Evolutionary conservation across 2,329 filamentous ascomycete species (phyloP).

Genomic region (Cercospora beticola): DNA sequence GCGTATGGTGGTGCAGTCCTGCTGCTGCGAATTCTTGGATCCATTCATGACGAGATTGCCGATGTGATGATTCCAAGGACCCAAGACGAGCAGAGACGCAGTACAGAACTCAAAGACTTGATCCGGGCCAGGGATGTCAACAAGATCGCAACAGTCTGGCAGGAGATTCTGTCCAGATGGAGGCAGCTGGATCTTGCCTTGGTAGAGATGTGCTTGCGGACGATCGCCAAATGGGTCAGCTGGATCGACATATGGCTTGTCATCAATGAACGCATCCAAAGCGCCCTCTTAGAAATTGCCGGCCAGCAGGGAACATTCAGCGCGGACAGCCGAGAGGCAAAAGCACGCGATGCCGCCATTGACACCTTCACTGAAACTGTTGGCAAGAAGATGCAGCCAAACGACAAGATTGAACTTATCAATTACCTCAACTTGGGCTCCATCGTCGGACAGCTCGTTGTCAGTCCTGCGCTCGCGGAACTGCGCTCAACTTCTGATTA

Average conservation of each 20-base stretch:
- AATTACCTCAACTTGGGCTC: slow-evolving; percentile 81
- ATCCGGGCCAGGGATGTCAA: slow-evolving; percentile 82
- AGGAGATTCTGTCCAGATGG: slow-evolving; percentile 82
- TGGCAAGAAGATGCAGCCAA: slow-evolving; percentile 93
- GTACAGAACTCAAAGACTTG: slow-evolving; percentile 86
- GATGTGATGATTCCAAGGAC: slow-evolving; percentile 83
- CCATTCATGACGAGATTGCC: slow-evolving; percentile 95
- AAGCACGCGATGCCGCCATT: slow-evolving; percentile 84
- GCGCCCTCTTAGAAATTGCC: slow-evolving; percentile 79
- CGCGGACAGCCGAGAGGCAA: slow-evolving; percentile 62
- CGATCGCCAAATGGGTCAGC: slow-evolving; percentile 96
- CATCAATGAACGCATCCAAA: slow-evolving; percentile 85
- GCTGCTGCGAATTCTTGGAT: slow-evolving; percentile 83
- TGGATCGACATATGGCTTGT: slow-evolving; percentile 97
- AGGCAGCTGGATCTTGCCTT: slow-evolving; percentile 65
- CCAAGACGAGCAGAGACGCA: slow-evolving; percentile 75
- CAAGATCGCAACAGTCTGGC: slow-evolving; percentile 87
- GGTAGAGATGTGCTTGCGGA: slow-evolving; percentile 83
- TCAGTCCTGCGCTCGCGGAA: slow-evolving; percentile 76
- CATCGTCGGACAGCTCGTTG: slow-evolving; percentile 81
- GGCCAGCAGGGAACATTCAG: slow-evolving; percentile 64
- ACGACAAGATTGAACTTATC: slow-evolving; percentile 93
- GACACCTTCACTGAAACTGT: slow-evolving; percentile 95
- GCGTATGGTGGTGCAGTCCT: slow-evolving; percentile 77
- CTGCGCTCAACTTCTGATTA: slow-evolving; percentile 80